A percentile compares a stretch with the other conserved stretches of the same genome.
These are phyloP conservation scores for Mortierella sp. DNA, from an alignment of 371 early-diverging fungal genomes.

Conservation along the genomic window DNA sequence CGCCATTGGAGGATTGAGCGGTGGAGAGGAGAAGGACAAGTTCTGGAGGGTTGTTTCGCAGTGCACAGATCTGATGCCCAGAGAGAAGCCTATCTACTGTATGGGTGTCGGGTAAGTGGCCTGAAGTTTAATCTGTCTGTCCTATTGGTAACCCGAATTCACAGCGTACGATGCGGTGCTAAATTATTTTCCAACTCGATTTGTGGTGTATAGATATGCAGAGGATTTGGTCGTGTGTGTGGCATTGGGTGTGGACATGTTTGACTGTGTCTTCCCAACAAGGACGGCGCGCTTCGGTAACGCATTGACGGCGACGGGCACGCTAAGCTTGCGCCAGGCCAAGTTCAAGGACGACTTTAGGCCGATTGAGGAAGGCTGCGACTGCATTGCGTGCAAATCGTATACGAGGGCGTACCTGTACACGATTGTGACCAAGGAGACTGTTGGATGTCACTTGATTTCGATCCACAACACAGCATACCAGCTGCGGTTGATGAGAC, in stretches of 20 bases:
- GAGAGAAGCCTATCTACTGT: slow-evolving; percentile 93
- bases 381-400: slow-evolving; percentile 88
- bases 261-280: slow-evolving; percentile 98
- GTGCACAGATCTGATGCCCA: slow-evolving; percentile 89
- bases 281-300: slow-evolving; percentile 97
- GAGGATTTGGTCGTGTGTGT: slow-evolving; percentile 95
- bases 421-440: slow-evolving; percentile 83
- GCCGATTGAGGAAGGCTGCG: slow-evolving; percentile 90
- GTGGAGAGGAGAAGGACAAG: slow-evolving; percentile 95
- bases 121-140: neutral
- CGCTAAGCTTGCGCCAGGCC: slow-evolving; percentile 76
- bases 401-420: slow-evolving; percentile 88
- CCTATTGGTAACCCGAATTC: neutral
- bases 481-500: slow-evolving; percentile 90
- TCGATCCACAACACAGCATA: slow-evolving; percentile 94
- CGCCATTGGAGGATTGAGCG: slow-evolving; percentile 96
- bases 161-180: neutral
- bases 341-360: slow-evolving; percentile 75
- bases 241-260: slow-evolving; percentile 97
- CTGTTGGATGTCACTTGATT: slow-evolving; percentile 93
- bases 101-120: slow-evolving; percentile 94
- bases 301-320: slow-evolving; percentile 87
- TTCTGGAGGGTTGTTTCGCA: slow-evolving; percentile 92
- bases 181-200: neutral
- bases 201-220: slow-evolving; percentile 81